These are phyloP conservation scores for Neurospora sp. DNA, from an alignment of 495 filamentous ascomycete species.

Conservation along the genomic window DNA sequence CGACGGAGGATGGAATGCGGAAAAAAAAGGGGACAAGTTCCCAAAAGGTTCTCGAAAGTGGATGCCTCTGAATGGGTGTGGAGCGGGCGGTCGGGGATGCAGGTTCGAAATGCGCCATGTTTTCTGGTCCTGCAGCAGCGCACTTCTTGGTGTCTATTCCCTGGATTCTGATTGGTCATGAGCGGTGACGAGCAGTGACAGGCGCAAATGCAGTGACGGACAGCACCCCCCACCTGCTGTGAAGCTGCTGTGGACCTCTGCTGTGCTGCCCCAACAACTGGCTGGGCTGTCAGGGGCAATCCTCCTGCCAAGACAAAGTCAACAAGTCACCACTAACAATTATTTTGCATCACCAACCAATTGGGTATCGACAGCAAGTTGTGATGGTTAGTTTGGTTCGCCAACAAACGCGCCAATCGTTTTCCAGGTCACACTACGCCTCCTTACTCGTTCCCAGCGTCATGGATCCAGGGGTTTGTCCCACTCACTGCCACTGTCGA, in stretches of 20 bases:
- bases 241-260: not conserved
- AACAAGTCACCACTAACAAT: not conserved
- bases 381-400: not conserved
- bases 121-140: not conserved
- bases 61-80: not conserved
- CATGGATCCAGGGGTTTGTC: not conserved
- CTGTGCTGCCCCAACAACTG: not conserved
- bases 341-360: not conserved
- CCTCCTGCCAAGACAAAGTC: not conserved
- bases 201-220: not conserved
- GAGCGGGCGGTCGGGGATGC: not conserved
- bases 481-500: too few species aligned
- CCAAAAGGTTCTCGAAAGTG: not conserved
- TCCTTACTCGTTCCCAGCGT: not conserved
- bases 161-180: not conserved
- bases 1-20: not conserved
- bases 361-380: not conserved
- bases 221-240: not conserved
- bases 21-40: not conserved
- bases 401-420: not conserved
- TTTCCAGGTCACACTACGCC: not conserved
- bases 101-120: not conserved
- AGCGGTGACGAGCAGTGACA: not conserved
- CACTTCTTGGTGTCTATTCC: not conserved
- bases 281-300: too few species aligned